phyloP scores from a whole-genome alignment of 371 early-diverging fungal genomes.

The Syncephalastrum monosporum region DNA sequence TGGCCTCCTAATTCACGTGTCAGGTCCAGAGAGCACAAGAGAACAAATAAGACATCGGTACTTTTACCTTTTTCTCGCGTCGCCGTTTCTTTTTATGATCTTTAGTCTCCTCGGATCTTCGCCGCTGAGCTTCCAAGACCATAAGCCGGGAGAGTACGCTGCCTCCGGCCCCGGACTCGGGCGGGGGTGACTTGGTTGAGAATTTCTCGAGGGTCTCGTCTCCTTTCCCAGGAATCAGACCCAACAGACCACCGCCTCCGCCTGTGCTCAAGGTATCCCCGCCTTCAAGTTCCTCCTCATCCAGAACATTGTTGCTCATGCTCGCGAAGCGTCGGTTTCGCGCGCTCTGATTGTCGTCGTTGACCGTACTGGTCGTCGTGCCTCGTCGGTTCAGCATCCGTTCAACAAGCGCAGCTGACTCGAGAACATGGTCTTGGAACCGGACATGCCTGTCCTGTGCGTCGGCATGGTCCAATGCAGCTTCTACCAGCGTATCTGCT shows the following conservation, averaged over 20 bases:
- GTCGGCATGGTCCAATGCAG: slow-evolving; percentile 43
- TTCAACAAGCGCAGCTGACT: slow-evolving; percentile 42
- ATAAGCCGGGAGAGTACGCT: slow-evolving; percentile 43
- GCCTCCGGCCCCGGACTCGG: slow-evolving; percentile 12
- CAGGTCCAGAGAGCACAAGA: slow-evolving; percentile 2
- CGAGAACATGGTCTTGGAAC: slow-evolving; percentile 46
- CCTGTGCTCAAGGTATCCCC: slow-evolving; percentile 1
- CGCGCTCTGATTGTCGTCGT: slow-evolving; percentile 3
- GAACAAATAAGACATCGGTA: slow-evolving; percentile 4
- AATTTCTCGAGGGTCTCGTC: too few relatives aligned
- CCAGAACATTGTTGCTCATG: slow-evolving; percentile 11
- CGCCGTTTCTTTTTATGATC: slow-evolving; percentile 8
- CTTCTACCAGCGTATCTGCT: slow-evolving; percentile 38
- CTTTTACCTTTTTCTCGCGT: slow-evolving; percentile 11
- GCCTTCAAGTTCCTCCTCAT: slow-evolving; percentile 13
- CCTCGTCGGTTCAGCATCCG: slow-evolving; percentile 31
- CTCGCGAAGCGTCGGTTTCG: slow-evolving; percentile 8
- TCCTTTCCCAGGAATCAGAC: too few relatives aligned
- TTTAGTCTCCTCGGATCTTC: slow-evolving; percentile 11
- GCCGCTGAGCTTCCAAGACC: slow-evolving; percentile 39
- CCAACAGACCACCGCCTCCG: too few relatives aligned
- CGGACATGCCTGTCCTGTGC: slow-evolving; percentile 44
- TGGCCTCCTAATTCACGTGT: slow-evolving; percentile 11
- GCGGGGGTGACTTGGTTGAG: too few relatives aligned
- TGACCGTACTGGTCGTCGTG: background rate